A percentile compares a stretch with the other conserved stretches of the same genome.
Conservation (phyloP, 2,329 filamentous ascomycete species). For the Cephalotrichum gorgonifer region DNA sequence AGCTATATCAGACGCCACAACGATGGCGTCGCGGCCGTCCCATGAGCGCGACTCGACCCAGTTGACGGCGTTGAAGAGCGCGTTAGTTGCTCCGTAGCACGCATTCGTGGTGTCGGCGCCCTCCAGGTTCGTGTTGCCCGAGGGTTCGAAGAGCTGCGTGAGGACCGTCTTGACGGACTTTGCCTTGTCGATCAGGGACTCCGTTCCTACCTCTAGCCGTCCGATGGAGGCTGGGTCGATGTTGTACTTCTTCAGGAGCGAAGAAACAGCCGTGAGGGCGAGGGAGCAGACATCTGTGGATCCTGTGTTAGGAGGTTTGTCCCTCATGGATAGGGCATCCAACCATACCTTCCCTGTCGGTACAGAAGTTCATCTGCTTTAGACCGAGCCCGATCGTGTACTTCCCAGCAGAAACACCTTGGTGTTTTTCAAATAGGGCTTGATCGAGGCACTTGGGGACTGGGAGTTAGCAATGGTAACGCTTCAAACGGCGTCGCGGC, state of each 20-base stretch:
- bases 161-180: constrained; percentile 61
- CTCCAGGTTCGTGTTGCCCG: constrained; percentile 71
- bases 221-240: constrained; percentile 70
- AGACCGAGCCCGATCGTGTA: constrained; percentile 87
- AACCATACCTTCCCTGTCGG: constrained; percentile 69
- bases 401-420: constrained; percentile 72
- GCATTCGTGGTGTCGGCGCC: constrained; percentile 77
- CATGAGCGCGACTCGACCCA: constrained; percentile 81
- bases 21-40: constrained; percentile 74
- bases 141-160: constrained; percentile 66
- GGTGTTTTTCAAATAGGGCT: constrained; percentile 72
- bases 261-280: constrained; percentile 65
- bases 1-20: constrained; percentile 73
- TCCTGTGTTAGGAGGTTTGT: constrained; percentile 7
- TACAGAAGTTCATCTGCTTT: constrained; percentile 87
- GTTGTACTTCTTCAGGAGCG: constrained; percentile 72
- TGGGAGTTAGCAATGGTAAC: constrained; percentile 25
- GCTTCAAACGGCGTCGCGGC: too few species aligned
- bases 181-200: constrained; percentile 81
- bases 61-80: constrained; percentile 73
- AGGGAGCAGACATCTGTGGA: constrained; percentile 77
- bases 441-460: constrained; percentile 67
- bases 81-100: constrained; percentile 80
- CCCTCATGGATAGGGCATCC: constrained; percentile 10
- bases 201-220: constrained; percentile 74